Base-by-base conservation (phyloP, 805 yeast species). In the Saccharomycopsis fodiens region DNA sequence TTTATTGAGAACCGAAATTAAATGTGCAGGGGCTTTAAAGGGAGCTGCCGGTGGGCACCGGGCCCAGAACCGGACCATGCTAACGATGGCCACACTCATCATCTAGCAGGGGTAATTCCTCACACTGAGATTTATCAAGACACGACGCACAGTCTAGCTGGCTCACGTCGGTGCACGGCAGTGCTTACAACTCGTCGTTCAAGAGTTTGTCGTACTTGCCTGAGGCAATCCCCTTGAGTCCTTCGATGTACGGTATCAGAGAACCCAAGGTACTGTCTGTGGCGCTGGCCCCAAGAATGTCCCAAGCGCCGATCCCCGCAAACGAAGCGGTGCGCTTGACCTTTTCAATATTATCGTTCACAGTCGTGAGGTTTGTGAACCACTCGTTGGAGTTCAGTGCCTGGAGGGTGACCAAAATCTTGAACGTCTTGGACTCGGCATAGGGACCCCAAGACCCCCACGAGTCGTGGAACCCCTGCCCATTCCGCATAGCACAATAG, bases 381-480 rank as follows among this genome's bases (percentile, higher is more conserved):
- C 46, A 46, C 35, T 43, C 19, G 25, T 46, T 42, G 13, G 38
- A 12, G 8, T 23, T 36, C 13, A 15, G 30, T 17, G 40, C 46
- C 31, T 46, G 50, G 15, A 49, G 35, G 21, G 52, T 42, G 15
- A 49, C 39, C 39, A 21, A 49, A 29, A 49, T 25, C 22, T 49
- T 49, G 39, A 42, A 16, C 19, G 88, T 71, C 23, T 69, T 57
- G 39, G 62, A 64, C 19, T 65, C 52, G 27, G 91, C 93, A 58
- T 60, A 85, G 35, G 70, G 61, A 5, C 32, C 69, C 86, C 86
- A 81, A 40, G 73, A 65, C 46, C 66, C 72, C 47, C 51, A 60
- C 7, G 47, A 42, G 15, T 23, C 36, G 44, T 57, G 53, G 66
- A 76, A 77, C 23, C 43, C 35, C 19, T 29, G 20, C 27, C 39